Evolutionary conservation across 139 green algal genomes (phyloP).

Genomic region (Tetratostichococcus sp.): DNA sequence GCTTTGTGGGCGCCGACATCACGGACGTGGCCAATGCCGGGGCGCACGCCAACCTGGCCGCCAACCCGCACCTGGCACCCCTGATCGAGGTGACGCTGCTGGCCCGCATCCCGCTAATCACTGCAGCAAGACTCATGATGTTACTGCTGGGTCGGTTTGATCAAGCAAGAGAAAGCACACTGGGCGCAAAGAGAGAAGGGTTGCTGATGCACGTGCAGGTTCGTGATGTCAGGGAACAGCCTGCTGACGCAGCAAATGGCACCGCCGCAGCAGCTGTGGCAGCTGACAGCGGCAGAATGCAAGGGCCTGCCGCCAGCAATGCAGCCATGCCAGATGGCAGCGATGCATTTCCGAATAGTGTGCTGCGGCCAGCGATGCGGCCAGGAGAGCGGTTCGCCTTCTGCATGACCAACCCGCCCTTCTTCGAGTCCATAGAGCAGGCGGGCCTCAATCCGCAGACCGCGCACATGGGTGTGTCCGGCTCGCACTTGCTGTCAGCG

Average conservation of each 20-base stretch:
- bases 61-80: slow-evolving; percentile 63
- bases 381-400: slow-evolving; percentile 59
- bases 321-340: background rate
- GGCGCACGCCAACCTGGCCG: slow-evolving; percentile 42
- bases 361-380: slow-evolving; percentile 32
- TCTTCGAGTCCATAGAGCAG: slow-evolving; percentile 82
- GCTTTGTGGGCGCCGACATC: slow-evolving; percentile 79
- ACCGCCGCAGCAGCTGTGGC: no score
- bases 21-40: slow-evolving; percentile 49
- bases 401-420: slow-evolving; percentile 97
- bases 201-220: no score
- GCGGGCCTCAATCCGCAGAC: slow-evolving; percentile 79
- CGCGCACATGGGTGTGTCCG: slow-evolving; percentile 43
- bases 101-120: no score
- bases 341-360: slow-evolving; percentile 5
- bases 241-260: no score
- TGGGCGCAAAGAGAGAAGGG: no score
- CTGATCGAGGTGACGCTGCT: slow-evolving; percentile 50
- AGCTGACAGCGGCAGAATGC: no score
- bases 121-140: no score
- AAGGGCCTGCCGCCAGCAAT: background rate
- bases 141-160: no score
- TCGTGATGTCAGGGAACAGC: no score
- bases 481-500: background rate
- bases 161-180: no score